These are phyloP conservation scores for Leishmania mexicana DNA, from an alignment of 208 protist species.

Conservation along the genomic window DNA sequence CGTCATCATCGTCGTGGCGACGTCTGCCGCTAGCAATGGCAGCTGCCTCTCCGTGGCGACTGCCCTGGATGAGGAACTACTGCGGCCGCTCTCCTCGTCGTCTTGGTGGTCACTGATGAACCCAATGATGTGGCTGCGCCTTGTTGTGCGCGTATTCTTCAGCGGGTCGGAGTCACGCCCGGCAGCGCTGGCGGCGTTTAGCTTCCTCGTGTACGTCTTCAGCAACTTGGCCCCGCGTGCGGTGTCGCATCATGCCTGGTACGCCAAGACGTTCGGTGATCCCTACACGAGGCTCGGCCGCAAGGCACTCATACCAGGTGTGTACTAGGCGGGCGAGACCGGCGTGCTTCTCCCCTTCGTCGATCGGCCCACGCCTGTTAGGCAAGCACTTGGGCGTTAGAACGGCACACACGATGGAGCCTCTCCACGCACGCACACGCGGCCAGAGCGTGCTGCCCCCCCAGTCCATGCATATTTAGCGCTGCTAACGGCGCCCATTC, in stretches of 20 bases:
- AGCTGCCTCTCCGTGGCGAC: neutral
- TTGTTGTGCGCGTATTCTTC: neutral
- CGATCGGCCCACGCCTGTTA: neutral
- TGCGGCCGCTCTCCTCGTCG: neutral
- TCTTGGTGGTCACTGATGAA: neutral
- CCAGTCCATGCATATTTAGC: neutral
- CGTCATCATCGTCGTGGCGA: constrained; percentile 45
- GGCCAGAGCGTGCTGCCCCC: neutral
- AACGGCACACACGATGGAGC: neutral
- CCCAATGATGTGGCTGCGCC: neutral
- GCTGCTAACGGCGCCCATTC: neutral
- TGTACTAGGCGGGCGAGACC: constrained; percentile 23
- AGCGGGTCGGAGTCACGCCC: constrained; percentile 1
- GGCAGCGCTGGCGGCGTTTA: constrained; percentile 44
- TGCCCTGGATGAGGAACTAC: neutral
- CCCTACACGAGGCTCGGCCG: constrained; percentile 48
- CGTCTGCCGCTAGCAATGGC: constrained; percentile 15
- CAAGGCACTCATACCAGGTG: constrained; percentile 40
- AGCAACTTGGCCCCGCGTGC: constrained; percentile 75
- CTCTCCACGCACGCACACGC: neutral
- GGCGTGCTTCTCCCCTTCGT: too few relatives aligned
- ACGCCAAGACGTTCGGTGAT: constrained; percentile 55
- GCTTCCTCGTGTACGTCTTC: constrained; percentile 70
- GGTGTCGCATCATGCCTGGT: constrained; percentile 72
- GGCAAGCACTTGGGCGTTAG: neutral